These are phyloP conservation scores for Santalum album DNA, from an alignment of 164 flowering plant genomes.

Conservation along the genomic window DNA sequence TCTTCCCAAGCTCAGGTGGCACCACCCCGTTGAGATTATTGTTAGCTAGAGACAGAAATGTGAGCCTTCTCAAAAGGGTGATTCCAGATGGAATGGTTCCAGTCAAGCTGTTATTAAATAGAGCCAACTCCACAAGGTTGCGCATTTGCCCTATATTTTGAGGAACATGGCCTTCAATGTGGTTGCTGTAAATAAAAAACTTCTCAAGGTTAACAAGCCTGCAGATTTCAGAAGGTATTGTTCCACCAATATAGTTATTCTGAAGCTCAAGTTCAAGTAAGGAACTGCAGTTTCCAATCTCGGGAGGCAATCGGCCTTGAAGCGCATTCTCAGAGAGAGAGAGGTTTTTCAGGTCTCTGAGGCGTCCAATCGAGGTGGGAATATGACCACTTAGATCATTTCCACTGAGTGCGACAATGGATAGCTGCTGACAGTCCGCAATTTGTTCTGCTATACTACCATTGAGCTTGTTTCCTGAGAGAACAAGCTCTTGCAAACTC, in stretches of 20 bases:
- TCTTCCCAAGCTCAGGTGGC: slow-evolving; percentile 10
- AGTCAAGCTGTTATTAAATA: slow-evolving; percentile 15
- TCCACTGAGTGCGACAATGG: slow-evolving; percentile 3
- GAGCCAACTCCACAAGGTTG: slow-evolving; percentile 10
- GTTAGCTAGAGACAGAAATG: slow-evolving; percentile 15
- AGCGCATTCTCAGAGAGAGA: slow-evolving; percentile 13
- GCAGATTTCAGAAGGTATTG: slow-evolving; percentile 10
- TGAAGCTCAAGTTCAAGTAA: slow-evolving; percentile 16
- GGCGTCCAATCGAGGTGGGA: slow-evolving; percentile 14
- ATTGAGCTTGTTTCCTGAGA: slow-evolving; percentile 14
- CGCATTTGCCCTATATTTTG: slow-evolving; percentile 10
- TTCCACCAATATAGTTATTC: slow-evolving; percentile 14
- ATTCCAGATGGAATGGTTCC: slow-evolving; percentile 12
- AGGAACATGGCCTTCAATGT: slow-evolving; percentile 9
- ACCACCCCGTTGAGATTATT: slow-evolving; percentile 14
- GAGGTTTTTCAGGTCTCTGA: background rate
- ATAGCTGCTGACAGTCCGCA: slow-evolving; percentile 8
- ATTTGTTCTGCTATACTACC: slow-evolving; percentile 14
- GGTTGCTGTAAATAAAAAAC: slow-evolving; percentile 10
- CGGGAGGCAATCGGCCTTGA: slow-evolving; percentile 12
- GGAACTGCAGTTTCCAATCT: slow-evolving; percentile 18
- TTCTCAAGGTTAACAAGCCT: slow-evolving; percentile 13
- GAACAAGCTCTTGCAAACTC: slow-evolving; percentile 14
- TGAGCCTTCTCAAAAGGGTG: slow-evolving; percentile 6
- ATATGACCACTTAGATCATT: slow-evolving; percentile 11